These are phyloP conservation scores for Suillus brevipes DNA, from an alignment of 768 basidiomycete species.

Conservation along the genomic window DNA sequence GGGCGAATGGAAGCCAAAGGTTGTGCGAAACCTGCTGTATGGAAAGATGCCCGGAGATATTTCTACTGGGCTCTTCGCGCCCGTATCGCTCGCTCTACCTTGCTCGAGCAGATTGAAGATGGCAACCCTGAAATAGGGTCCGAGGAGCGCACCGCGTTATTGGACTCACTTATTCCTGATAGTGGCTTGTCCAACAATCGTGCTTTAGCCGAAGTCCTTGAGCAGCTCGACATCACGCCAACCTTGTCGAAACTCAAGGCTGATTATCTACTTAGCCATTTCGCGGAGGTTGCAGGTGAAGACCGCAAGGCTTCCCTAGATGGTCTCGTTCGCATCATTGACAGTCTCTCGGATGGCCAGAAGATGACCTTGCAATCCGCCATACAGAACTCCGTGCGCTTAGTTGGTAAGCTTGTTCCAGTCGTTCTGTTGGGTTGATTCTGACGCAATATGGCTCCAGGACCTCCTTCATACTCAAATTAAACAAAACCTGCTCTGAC, in stretches of 20 bases:
- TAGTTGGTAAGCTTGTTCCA: conserved; percentile 50
- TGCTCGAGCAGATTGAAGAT: conserved; percentile 60
- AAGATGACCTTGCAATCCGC: conserved; percentile 57
- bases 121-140: conserved; percentile 70
- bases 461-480: conserved; percentile 43
- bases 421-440: not conserved
- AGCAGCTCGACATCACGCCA: conserved; percentile 65
- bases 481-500: conserved; percentile 8
- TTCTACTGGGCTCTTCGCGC: conserved; percentile 95
- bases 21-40: conserved; percentile 81
- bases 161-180: conserved; percentile 61
- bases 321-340: conserved; percentile 71
- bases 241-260: conserved; percentile 65
- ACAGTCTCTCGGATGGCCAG: conserved; percentile 73
- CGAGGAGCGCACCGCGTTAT: conserved; percentile 64
- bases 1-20: conserved; percentile 99
- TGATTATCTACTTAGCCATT: conserved; percentile 64
- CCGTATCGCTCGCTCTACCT: conserved; percentile 68
- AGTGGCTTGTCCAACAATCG: conserved; percentile 55
- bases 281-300: conserved; percentile 68
- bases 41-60: conserved; percentile 85
- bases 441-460: conserved; percentile 22
- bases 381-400: conserved; percentile 58
- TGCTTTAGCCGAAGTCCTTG: conserved; percentile 62
- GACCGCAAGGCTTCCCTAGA: conserved; percentile 78